phyloP scores from a whole-genome alignment of 179 eudicot species.

The Nepenthes alata region DNA sequence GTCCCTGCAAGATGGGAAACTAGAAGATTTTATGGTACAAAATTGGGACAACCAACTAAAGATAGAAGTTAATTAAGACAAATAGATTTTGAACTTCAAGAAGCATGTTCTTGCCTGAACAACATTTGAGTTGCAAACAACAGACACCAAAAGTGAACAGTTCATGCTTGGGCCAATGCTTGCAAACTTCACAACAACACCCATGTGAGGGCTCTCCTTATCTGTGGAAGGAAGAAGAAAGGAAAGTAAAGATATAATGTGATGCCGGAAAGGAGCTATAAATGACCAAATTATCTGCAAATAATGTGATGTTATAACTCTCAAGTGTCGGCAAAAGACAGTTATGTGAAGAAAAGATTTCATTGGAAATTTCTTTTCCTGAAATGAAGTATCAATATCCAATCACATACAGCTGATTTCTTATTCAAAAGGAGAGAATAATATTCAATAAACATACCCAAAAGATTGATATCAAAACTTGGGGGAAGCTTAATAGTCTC shows the following conservation, averaged over 20 bases:
- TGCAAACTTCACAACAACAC: conserved; percentile 55
- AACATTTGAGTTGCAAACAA: conserved; percentile 50
- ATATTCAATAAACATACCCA: conserved; percentile 30
- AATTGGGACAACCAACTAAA: conserved; percentile 3
- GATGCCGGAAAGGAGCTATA: background rate
- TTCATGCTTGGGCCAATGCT: conserved; percentile 26
- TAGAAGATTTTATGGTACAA: background rate
- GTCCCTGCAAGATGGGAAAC: conserved; percentile 47
- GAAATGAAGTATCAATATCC: background rate
- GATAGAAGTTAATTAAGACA: background rate
- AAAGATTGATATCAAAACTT: conserved; percentile 38
- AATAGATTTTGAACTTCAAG: conserved; percentile 4
- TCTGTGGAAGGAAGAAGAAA: conserved; percentile 30
- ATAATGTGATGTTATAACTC: background rate
- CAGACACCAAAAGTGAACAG: conserved; percentile 79
- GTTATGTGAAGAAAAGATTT: conserved; percentile 1
- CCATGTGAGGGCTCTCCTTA: conserved; percentile 49
- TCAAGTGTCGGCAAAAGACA: background rate
- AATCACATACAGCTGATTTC: no score
- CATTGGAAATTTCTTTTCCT: background rate
- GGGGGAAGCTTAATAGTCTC: conserved; percentile 47
- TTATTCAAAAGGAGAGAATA: background rate
- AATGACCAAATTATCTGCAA: background rate
- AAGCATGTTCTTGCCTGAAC: conserved; percentile 37
- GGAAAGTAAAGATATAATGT: background rate